phyloP scores from a whole-genome alignment of 345 rosid species.

The Eucalyptus cloeziana region DNA sequence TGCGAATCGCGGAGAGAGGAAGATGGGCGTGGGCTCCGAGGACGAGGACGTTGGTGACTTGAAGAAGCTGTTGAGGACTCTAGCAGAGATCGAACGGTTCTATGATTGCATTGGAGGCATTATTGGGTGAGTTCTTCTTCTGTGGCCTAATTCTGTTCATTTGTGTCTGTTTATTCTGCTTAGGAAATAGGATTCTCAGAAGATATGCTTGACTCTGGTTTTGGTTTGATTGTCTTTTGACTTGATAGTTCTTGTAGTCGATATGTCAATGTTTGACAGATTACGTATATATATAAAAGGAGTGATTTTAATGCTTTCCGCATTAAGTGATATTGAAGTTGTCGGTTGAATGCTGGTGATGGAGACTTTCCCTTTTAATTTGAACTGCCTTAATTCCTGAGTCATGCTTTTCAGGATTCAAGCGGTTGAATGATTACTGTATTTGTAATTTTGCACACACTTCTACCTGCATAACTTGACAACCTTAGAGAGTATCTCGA shows the following conservation, averaged over 20 bases:
- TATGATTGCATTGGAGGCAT: conserved; percentile 93
- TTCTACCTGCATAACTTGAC: not conserved
- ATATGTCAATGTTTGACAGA: not conserved
- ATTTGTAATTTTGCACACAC: not conserved
- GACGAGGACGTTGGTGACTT: conserved; percentile 33
- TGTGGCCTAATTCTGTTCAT: not conserved
- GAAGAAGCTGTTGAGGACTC: conserved; percentile 31
- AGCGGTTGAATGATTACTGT: not conserved
- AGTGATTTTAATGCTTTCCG: not conserved
- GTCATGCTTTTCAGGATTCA: not conserved
- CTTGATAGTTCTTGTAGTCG: not conserved
- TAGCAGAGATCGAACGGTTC: conserved; percentile 61
- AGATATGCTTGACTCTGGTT: not conserved
- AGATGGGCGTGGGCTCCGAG: conserved; percentile 10
- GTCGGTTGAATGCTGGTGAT: not conserved
- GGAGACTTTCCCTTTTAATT: not conserved
- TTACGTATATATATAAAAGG: not conserved
- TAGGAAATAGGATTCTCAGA: not conserved
- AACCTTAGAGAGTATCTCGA: not conserved
- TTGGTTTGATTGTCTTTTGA: not conserved
- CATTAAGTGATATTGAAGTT: not conserved
- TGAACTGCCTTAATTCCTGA: not conserved
- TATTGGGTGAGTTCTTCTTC: conserved; percentile 41
- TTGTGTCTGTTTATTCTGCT: not conserved
- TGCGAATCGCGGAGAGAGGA: conserved; percentile 8